Percentiles rank a stretch among this genome's conserved stretches.
Conservation (phyloP, 73 alveolate genomes). For the Blepharisma japonicum region DNA sequence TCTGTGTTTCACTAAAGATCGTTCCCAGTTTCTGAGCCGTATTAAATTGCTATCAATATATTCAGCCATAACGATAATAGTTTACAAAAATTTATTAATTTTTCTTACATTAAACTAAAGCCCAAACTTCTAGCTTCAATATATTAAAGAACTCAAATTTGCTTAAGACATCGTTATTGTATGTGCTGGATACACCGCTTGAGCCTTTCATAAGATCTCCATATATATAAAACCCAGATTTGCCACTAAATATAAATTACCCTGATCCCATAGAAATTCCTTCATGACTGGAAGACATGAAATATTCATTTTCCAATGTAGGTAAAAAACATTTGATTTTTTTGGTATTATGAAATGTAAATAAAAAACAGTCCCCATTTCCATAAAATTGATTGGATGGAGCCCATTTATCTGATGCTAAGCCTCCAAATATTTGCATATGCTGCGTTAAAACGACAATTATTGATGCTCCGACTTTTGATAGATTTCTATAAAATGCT, state of each 20-base stretch:
- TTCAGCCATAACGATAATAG: too few species aligned
- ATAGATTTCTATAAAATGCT: neutral
- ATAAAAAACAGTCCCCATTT: constrained; percentile 26
- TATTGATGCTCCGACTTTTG: neutral
- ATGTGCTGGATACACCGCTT: constrained; percentile 6
- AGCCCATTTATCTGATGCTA: neutral
- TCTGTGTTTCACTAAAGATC: neutral
- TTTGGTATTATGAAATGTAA: constrained; percentile 13
- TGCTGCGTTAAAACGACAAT: neutral
- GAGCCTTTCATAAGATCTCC: neutral
- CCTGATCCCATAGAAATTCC: constrained; percentile 12
- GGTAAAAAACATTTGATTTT: neutral
- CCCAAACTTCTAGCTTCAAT: constrained; percentile 20
- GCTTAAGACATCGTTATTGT: neutral
- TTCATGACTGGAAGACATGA: neutral
- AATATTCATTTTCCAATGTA: constrained; percentile 4
- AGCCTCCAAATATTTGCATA: constrained; percentile 23
- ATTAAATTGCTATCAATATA: too few species aligned
- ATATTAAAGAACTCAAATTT: neutral
- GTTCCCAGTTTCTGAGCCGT: neutral
- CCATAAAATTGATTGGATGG: constrained; percentile 4
- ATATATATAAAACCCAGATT: constrained; percentile 18
- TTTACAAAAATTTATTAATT: too few species aligned
- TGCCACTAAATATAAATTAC: neutral
- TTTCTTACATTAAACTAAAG: neutral